A percentile compares a stretch with the other conserved stretches of the same genome.
These are phyloP conservation scores for Rhizopus sp. DNA, from an alignment of 371 early-diverging fungal species.

Conservation along the genomic window DNA sequence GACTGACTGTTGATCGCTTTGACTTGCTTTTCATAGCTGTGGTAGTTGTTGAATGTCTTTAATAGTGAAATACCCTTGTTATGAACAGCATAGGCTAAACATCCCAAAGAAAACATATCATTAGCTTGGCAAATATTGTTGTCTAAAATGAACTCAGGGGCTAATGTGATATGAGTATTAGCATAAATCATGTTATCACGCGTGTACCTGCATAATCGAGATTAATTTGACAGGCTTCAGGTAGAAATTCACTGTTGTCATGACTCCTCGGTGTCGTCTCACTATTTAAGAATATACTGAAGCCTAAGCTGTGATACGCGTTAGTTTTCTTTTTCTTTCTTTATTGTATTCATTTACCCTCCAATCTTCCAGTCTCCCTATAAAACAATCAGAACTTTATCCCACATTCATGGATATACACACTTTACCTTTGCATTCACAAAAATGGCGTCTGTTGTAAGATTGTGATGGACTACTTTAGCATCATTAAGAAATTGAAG, in stretches of 20 bases:
- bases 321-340: neutral
- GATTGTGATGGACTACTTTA: slow-evolving; percentile 76
- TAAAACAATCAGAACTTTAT: neutral
- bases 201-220: slow-evolving; percentile 67
- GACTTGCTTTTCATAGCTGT: slow-evolving; percentile 67
- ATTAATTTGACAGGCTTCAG: slow-evolving; percentile 67
- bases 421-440: slow-evolving; percentile 70
- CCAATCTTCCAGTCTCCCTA: slow-evolving; percentile 92
- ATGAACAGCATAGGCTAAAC: slow-evolving; percentile 76
- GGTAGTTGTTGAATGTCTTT: slow-evolving; percentile 64
- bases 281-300: slow-evolving; percentile 58
- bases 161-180: slow-evolving; percentile 30
- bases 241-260: slow-evolving; percentile 63
- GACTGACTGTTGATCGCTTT: slow-evolving; percentile 43
- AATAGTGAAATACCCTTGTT: slow-evolving; percentile 72
- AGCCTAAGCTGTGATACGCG: slow-evolving; percentile 58
- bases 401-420: slow-evolving; percentile 8
- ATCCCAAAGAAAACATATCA: slow-evolving; percentile 85
- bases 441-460: slow-evolving; percentile 77
- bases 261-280: slow-evolving; percentile 38
- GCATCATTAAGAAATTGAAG: slow-evolving; percentile 76
- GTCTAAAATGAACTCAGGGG: slow-evolving; percentile 78
- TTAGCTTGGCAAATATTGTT: slow-evolving; percentile 54
- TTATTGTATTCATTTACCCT: slow-evolving; percentile 49
- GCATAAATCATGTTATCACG: neutral